phyloP scores from a whole-genome alignment of 805 yeast species.

The Jamesozyma hellenica region DNA sequence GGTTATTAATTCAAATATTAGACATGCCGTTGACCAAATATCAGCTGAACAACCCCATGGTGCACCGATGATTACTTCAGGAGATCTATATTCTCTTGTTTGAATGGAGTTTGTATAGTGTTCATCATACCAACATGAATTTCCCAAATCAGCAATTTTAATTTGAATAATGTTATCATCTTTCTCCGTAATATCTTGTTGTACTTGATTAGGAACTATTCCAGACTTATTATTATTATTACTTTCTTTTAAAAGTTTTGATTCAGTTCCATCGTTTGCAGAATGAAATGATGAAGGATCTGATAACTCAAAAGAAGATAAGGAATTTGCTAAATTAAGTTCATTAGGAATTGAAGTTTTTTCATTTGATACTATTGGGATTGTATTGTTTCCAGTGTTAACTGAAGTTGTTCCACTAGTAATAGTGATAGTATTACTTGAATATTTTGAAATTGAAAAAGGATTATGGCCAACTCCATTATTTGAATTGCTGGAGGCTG shows the following conservation, averaged over 20 bases:
- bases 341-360: conserved; percentile 2
- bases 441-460: not conserved
- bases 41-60: conserved; percentile 94
- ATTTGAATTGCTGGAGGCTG: not conserved
- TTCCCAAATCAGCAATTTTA: conserved; percentile 89
- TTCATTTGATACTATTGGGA: not conserved
- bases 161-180: conserved; percentile 52
- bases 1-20: conserved; percentile 80
- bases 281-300: conserved; percentile 2
- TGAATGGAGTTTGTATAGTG: conserved; percentile 87
- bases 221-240: no score
- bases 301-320: conserved; percentile 32
- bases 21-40: conserved; percentile 92
- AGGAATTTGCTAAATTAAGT: conserved; percentile 25
- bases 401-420: not conserved
- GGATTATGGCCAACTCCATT: not conserved
- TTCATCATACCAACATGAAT: conserved; percentile 71
- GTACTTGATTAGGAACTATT: not conserved
- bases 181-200: not conserved
- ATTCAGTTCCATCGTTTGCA: not conserved
- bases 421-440: not conserved
- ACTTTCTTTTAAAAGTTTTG: no score
- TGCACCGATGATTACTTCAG: conserved; percentile 72
- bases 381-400: not conserved
- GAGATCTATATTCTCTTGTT: conserved; percentile 86